A percentile compares a stretch with the other conserved stretches of the same genome.
Evolutionary conservation across 805 yeast species (phyloP).

Genomic region (Spathaspora passalidarum): DNA sequence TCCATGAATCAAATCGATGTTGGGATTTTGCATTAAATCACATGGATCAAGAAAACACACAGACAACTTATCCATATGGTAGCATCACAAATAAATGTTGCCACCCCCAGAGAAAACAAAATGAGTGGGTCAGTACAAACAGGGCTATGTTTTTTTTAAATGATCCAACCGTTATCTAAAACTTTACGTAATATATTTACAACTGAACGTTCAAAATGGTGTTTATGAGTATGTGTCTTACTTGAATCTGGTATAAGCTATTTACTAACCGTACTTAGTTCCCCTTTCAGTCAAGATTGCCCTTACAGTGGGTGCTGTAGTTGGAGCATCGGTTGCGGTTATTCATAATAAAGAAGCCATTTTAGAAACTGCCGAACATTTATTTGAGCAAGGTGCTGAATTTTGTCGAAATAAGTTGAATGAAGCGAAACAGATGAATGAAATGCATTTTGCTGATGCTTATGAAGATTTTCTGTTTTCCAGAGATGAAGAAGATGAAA

Average conservation of each 20-base stretch:
- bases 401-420: conserved; percentile 21
- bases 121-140: not conserved
- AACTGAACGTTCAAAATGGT: not conserved
- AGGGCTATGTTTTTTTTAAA: not conserved
- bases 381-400: conserved; percentile 29
- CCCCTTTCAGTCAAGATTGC: conserved; percentile 33
- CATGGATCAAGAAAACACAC: too few species aligned
- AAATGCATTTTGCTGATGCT: conserved; percentile 19
- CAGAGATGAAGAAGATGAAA: conserved; percentile 2
- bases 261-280: conserved; percentile 18
- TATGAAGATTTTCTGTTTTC: conserved; percentile 14
- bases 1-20: too few species aligned
- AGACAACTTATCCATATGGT: too few species aligned
- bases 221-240: conserved; percentile 1
- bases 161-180: not conserved
- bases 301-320: conserved; percentile 28
- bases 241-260: not conserved
- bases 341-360: conserved; percentile 26
- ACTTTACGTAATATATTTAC: not conserved
- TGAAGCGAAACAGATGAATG: conserved; percentile 14
- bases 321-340: conserved; percentile 33
- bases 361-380: conserved; percentile 25
- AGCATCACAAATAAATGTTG: not conserved
- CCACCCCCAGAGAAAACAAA: not conserved
- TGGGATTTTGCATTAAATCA: too few species aligned